These are phyloP conservation scores for Colletotrichum noveboracense DNA, from an alignment of 2,329 filamentous ascomycete species.

Conservation along the genomic window DNA sequence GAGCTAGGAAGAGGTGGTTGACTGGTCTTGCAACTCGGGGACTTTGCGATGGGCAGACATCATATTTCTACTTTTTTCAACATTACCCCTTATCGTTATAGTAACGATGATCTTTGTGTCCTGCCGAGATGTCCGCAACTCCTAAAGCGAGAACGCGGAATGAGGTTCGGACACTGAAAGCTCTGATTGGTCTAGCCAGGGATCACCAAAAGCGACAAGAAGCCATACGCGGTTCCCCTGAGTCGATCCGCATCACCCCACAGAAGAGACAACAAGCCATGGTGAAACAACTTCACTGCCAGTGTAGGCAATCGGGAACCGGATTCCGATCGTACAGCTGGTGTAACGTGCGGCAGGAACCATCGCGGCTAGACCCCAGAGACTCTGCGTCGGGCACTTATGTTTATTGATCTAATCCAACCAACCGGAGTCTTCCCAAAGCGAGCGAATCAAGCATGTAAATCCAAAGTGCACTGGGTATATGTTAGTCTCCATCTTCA, in stretches of 20 bases:
- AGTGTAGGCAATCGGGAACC: neutral
- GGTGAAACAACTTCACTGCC: neutral
- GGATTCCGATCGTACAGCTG: neutral
- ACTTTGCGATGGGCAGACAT: neutral
- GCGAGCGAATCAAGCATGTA: neutral
- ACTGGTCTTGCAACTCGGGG: rapidly evolving
- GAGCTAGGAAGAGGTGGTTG: neutral
- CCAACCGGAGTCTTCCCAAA: neutral
- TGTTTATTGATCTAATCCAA: neutral
- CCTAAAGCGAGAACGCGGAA: neutral
- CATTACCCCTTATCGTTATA: rapidly evolving
- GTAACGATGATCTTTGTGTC: neutral
- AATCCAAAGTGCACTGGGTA: neutral
- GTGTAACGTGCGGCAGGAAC: neutral
- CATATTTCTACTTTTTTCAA: neutral
- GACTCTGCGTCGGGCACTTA: neutral
- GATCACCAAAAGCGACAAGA: neutral
- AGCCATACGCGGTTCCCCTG: neutral
- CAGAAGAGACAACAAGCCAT: neutral
- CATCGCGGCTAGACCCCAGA: neutral
- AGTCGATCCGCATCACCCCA: neutral
- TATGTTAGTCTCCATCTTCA: neutral
- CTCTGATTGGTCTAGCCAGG: neutral
- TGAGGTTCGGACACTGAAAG: neutral
- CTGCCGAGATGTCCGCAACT: neutral